Evolutionary conservation across 2,329 filamentous ascomycete genomes (phyloP).

Genomic region (Pezicula carpinea): DNA sequence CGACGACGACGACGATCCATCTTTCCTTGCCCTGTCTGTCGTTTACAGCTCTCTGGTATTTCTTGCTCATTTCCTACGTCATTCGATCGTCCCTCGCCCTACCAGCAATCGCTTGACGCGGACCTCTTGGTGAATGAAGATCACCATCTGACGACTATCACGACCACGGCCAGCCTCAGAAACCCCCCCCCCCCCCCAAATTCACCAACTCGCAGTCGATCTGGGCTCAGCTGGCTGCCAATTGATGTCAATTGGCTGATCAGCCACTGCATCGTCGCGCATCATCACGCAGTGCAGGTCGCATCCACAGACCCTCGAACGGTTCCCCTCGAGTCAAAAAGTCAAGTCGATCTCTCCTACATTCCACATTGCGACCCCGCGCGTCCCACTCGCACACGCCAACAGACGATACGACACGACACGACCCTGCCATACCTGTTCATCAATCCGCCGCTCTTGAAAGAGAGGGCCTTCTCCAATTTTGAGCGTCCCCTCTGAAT

Average conservation of each 20-base stretch:
- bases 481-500: not conserved
- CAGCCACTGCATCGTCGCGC: no score
- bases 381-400: conserved; percentile 1
- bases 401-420: no score
- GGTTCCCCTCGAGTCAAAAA: not conserved
- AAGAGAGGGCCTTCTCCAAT: not conserved
- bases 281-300: not conserved
- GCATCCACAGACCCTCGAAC: not conserved
- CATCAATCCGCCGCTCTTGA: not conserved
- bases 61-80: conserved; percentile 2
- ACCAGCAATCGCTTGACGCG: conserved; percentile 14
- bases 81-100: not conserved
- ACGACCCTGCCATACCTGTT: not conserved
- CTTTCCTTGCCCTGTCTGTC: no score
- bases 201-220: not conserved
- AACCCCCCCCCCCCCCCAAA: not conserved
- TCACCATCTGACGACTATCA: not conserved
- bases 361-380: not conserved
- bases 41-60: no score
- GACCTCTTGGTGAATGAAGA: not conserved
- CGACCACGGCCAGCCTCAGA: not conserved
- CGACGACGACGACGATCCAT: no score
- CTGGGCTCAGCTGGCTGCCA: not conserved
- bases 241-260: not conserved
- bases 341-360: conserved; percentile 1